Evolutionary conservation across 2,329 filamentous ascomycete species (phyloP), one percentile per base, ranked within the genome.

Genomic region (Ceratocystis smalleyi): DNA sequence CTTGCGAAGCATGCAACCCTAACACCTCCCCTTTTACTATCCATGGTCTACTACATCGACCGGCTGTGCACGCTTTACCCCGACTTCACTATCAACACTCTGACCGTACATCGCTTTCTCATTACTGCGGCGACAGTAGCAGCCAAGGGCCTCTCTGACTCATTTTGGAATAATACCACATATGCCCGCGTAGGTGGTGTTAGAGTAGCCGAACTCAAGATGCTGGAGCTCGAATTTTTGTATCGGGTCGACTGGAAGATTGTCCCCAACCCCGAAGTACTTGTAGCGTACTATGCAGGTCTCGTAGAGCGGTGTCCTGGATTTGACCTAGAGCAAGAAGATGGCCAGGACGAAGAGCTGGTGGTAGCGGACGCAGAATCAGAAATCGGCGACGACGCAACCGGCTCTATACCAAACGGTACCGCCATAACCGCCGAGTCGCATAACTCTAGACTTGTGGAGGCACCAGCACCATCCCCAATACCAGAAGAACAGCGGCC

Each of bases 11-110:
- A 99, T 73, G 94, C 94, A 30, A 96, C 92, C 0, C 80, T 99
- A 2, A 91, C 90, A 5, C 91, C 94, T 12, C 92, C 94, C 0
- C 87, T 99, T 61, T 80, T 99, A n/a, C 83, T 99, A 43, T 94
- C 91, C 69, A 97, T 99, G 90, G 94, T 99, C 65, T 99, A 95
- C 73, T 99, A 97, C 71, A 97, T 99, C 71, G 94, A 99, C 75
- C 86, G 91, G 40, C 81, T 99, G 24, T 99, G 92, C 74, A 86
- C 89, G 10, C 79, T 95, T 66, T 99, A 96, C 73, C 88, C 89
- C 2, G 88, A 92, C 59, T 99, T 99, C 74, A 96, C 91, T 32
- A 95, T 99, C 69, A 96, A 91, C 72, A 96, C 90, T 59, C 79
- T 99, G 22, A 99, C 94, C 0, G 92, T 99, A 2, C 94, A 99